These are phyloP conservation scores for Epichloe hybrida DNA, from an alignment of 2,329 filamentous ascomycete species.

Conservation along the genomic window DNA sequence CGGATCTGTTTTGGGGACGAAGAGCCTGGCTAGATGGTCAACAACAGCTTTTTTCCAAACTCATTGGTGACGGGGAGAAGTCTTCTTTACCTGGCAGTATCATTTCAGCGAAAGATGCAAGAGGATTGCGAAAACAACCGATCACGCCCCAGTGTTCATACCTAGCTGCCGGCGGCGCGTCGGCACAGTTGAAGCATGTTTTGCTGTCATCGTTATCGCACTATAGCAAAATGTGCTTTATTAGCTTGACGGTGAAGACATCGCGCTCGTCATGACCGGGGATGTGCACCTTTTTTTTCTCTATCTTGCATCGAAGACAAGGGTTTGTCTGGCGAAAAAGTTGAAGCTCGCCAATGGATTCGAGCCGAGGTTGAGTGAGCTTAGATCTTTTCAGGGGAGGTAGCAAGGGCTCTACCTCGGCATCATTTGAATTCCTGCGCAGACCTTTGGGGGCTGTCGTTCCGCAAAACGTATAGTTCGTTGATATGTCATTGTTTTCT, in stretches of 20 bases:
- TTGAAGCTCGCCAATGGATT: conserved; percentile 43
- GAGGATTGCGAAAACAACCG: conserved; percentile 37
- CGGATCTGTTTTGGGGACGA: conserved; percentile 35
- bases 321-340: conserved; percentile 33
- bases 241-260: neutral
- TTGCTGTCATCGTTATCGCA: conserved; percentile 39
- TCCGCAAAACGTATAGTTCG: conserved; percentile 1
- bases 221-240: conserved; percentile 15
- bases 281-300: conserved; percentile 29
- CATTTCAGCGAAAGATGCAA: conserved; percentile 33
- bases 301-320: conserved; percentile 38
- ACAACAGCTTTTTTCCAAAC: neutral
- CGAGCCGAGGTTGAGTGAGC: conserved; percentile 36
- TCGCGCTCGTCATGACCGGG: neutral
- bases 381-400: conserved; percentile 41
- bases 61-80: neutral
- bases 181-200: conserved; percentile 33
- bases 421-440: conserved; percentile 28
- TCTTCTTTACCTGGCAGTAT: conserved; percentile 34
- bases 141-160: conserved; percentile 34
- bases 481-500: conserved; percentile 5
- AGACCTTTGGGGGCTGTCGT: neutral
- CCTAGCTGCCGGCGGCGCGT: conserved; percentile 21
- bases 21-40: conserved; percentile 20
- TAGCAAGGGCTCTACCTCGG: conserved; percentile 36